phyloP scores from a whole-genome alignment of 1,139 yeast species.

The Candida smagusa region DNA sequence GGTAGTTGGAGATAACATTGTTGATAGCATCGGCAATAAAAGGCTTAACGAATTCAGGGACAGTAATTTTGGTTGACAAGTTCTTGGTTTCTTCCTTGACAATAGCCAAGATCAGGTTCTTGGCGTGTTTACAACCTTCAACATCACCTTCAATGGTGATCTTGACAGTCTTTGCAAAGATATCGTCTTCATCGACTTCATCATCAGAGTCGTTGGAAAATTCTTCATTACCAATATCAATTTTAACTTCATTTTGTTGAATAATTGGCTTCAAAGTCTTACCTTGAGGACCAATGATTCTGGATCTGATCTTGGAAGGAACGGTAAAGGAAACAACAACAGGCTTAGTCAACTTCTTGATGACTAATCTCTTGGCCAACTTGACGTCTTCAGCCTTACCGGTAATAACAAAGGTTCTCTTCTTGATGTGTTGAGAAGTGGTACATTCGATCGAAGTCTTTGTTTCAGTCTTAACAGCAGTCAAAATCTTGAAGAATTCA shows the following conservation, averaged over 20 bases:
- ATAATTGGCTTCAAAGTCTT: slow-evolving; percentile 76
- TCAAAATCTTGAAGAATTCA: slow-evolving; percentile 63
- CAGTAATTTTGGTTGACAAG: slow-evolving; percentile 45
- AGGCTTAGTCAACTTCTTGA: slow-evolving; percentile 76
- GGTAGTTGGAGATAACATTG: slow-evolving; percentile 19
- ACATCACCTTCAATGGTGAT: slow-evolving; percentile 80
- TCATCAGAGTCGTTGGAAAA: slow-evolving; percentile 18
- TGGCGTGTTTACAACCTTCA: slow-evolving; percentile 78
- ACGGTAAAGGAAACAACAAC: slow-evolving; percentile 58
- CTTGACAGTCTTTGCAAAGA: slow-evolving; percentile 52
- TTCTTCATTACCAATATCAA: slow-evolving; percentile 64
- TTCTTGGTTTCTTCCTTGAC: slow-evolving; percentile 72
- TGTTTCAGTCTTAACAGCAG: slow-evolving; percentile 57
- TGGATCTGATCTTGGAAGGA: slow-evolving; percentile 77
- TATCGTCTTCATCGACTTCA: slow-evolving; percentile 36
- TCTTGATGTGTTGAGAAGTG: slow-evolving; percentile 69
- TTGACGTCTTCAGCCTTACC: slow-evolving; percentile 72
- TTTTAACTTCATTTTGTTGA: slow-evolving; percentile 64
- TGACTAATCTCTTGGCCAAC: slow-evolving; percentile 71
- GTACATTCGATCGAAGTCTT: slow-evolving; percentile 81
- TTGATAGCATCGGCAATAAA: slow-evolving; percentile 41
- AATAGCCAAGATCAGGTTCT: slow-evolving; percentile 63
- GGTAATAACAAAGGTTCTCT: slow-evolving; percentile 80
- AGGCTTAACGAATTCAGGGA: slow-evolving; percentile 48
- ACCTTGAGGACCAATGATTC: slow-evolving; percentile 89